Evolutionary conservation across 2,329 filamentous ascomycete species (phyloP), one percentile per base, ranked within the genome.

Genomic region (Macrophomina tecta): DNA sequence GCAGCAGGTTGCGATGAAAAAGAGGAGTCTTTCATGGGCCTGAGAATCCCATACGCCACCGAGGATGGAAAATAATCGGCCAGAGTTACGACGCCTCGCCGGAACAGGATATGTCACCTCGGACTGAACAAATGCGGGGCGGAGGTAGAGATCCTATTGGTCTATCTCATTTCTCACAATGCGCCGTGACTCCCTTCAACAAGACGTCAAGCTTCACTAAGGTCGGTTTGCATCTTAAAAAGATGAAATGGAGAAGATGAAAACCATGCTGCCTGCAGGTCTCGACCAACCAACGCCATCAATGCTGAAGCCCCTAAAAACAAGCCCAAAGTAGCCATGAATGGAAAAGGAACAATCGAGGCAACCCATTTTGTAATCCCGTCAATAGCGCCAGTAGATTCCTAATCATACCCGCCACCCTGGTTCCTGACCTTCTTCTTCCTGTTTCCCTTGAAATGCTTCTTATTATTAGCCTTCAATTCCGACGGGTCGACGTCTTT

Each of bases 371-470:
- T 38, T 38, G 36, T 38, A 38, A 51, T 11, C 48, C 12, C 45
- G 16, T 48, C 45, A n/a, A 48, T 3, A 51, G 6, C 48, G 11
- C 32, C 16, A 16, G n/a, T 40, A 5, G 14, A 30, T 23, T 53
- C 34, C 23, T 61, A 48, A n/a, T 62, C 64, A 18, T 66, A 66
- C 5, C 64, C 64, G 9, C 64, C 64, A 2, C 56, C 56, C 36
- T 40, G 18, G 34, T 61, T 66, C 65, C 72, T 72, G 52, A 77
- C 76, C 73, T 81, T 83, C 68, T 83, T 83, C 76, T 87, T 90
- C 68, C 84, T 86, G 48, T 89, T 88, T n/a, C 87, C 90, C 82
- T 97, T 97, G 80, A 93, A 95, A 80, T 99, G 95, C 83, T 97
- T 98, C 87, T 99, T 99, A 67, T 89, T 86, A 62, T 83, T 83